A percentile compares a stretch with the other conserved stretches of the same genome.
Evolutionary conservation across 441 rosid genomes (phyloP).

Genomic region (Erysimum pusillum): DNA sequence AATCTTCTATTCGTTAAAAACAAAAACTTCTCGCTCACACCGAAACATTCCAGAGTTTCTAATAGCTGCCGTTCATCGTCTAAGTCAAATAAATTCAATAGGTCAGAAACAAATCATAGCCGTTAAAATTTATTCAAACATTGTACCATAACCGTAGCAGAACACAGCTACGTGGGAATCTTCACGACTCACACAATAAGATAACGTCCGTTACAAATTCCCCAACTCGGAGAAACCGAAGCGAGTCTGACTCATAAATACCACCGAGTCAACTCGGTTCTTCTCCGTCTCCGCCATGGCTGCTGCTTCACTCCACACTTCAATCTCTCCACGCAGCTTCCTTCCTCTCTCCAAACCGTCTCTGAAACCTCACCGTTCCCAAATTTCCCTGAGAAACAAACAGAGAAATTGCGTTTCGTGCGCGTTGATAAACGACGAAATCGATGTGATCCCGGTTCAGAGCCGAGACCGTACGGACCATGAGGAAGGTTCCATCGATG

Average conservation of each 20-base stretch:
- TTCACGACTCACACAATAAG: constrained; percentile 25
- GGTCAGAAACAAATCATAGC: not conserved
- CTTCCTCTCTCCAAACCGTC: constrained; percentile 59
- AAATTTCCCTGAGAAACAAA: constrained; percentile 51
- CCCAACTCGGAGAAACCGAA: constrained; percentile 43
- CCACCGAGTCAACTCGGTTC: constrained; percentile 47
- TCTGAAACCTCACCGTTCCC: constrained; percentile 46
- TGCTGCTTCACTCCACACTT: constrained; percentile 66
- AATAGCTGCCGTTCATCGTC: constrained; percentile 25
- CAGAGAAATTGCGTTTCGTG: constrained; percentile 52
- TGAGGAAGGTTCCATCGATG: constrained; percentile 60
- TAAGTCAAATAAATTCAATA: not conserved
- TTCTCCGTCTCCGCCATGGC: constrained; percentile 60
- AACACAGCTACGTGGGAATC: constrained; percentile 32
- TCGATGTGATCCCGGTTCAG: constrained; percentile 69
- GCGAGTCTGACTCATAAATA: constrained; percentile 33
- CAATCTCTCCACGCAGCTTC: constrained; percentile 59
- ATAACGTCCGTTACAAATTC: constrained; percentile 13
- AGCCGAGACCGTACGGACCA: constrained; percentile 63
- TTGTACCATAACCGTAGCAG: not conserved
- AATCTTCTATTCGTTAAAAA: constrained; percentile 14
- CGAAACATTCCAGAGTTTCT: not conserved
- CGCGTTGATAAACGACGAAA: constrained; percentile 60
- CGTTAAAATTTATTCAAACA: not conserved
- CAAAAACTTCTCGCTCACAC: constrained; percentile 6